Evolutionary conservation across 2,329 filamentous ascomycete genomes (phyloP), one percentile per base, ranked within the genome.

Genomic region (Sporothrix protearum): DNA sequence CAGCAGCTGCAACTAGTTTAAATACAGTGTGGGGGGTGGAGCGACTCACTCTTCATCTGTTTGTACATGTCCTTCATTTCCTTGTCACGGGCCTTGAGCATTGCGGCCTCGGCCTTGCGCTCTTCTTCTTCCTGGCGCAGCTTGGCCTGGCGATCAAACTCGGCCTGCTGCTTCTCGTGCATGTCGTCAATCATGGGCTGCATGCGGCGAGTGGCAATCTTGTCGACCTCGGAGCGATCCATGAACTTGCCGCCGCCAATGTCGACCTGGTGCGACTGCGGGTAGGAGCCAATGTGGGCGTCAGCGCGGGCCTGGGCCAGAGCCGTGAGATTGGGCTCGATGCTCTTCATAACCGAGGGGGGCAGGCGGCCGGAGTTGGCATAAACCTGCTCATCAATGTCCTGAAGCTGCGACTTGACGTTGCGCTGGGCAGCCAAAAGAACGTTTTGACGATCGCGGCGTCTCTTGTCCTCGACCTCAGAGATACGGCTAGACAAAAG

Each of bases 161-260:
- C 90, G 73, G 85, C 85, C 77, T 94, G 91, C 0, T 92, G 92
- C 77, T 90, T 92, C 68, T 92, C 89, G 69, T 90, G 89, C 73
- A 97, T 96, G 75, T 96, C 92, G 75, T 97, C 91, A 6, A 97
- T 80, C 0, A 96, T 89, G 4, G 94, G 94, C 78, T 95, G 92
- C 19, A 97, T 87, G 75, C 90, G 89, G 61, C 86, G 88, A 14
- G 88, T 86, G 2, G 94, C 94, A 75, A 97, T 92, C 6, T 88
- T 88, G 74, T 97, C 89, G 19, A 97, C 88, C 64, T 94, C 92
- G 5, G 88, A 85, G 76, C 91, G 89, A 49, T 93, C 88, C 83
- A 97, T 89, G 77, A 90, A 94, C 77, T 88, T 93, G 8, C 93
- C 93, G 59, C 91, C 91, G 4, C 95, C 94, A 70, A 97, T 88